Conservation (phyloP, 2,329 filamentous ascomycete species). For the Pseudonectria buxi region DNA sequence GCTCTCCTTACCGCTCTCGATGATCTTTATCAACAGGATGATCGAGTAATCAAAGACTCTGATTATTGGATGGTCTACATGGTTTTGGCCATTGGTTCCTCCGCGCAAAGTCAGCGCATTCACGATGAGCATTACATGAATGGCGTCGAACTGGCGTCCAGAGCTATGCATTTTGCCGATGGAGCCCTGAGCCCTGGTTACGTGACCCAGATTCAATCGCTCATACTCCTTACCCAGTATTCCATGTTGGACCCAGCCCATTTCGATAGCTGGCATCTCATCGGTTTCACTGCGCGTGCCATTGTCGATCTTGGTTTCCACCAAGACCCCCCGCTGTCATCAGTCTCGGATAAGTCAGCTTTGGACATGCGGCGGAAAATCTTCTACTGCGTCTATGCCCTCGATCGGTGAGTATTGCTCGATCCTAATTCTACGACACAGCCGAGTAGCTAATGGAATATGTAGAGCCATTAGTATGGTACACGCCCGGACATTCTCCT, state of each 20-base stretch:
- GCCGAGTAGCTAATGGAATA: neutral
- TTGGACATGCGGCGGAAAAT: conserved; percentile 75
- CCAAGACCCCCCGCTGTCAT: conserved; percentile 74
- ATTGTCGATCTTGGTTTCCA: conserved; percentile 88
- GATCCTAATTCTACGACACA: no score
- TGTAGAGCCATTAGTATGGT: conserved; percentile 78
- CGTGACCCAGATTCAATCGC: conserved; percentile 76
- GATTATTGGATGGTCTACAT: conserved; percentile 86
- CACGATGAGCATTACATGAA: conserved; percentile 57
- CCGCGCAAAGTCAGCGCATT: conserved; percentile 62
- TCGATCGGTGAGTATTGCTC: conserved; percentile 67
- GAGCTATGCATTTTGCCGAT: conserved; percentile 71
- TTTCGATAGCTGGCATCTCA: conserved; percentile 90
- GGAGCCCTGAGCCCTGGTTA: conserved; percentile 80
- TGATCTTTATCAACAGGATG: conserved; percentile 68
- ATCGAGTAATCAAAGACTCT: conserved; percentile 54
- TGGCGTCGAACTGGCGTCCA: conserved; percentile 50
- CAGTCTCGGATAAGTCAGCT: conserved; percentile 58
- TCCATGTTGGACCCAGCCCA: conserved; percentile 83
- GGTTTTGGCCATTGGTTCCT: conserved; percentile 77
- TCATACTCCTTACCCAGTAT: conserved; percentile 81
- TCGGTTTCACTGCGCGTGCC: conserved; percentile 82
- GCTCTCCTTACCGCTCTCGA: conserved; percentile 72
- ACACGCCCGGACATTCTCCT: conserved; percentile 81
- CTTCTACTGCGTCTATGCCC: conserved; percentile 83